Evolutionary conservation across 805 yeast genomes (phyloP), one percentile per base, ranked within the genome.

Genomic region (Hanseniaspora singularis): DNA sequence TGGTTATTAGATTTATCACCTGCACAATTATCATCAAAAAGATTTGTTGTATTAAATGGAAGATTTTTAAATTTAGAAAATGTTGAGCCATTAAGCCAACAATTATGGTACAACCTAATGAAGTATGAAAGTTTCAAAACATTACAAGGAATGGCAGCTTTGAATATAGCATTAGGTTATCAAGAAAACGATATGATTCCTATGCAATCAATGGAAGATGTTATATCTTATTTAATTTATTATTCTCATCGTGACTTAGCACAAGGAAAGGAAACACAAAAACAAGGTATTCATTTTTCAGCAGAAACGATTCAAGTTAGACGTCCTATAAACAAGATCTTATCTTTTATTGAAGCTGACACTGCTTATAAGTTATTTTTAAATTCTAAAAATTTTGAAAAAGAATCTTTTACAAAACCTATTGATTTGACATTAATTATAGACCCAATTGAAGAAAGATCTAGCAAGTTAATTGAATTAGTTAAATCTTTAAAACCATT

Each of bases 361-460:
- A 38, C 54, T 49, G 37, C 57, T 53, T 4, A 51, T 38, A 34
- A 41, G 2, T 20, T 40, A 12, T 40, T 46, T 24, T 3, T 49
- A 41, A 11, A 46, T 58, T 40, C 55, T 59, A 31, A 57, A 54
- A 12, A 55, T 53, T 31, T 36, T 14, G 20, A 30, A 11, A 60
- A 58, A 9, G 53, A 54, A 7, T 52, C 52, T 1, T 50, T 53
- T 0, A 48, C 57, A 2, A 67, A 71, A 27, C 60, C 63, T 15
- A 57, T 86, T 18, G 81, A 81, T 51, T 55, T 87, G 4, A 60
- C 74, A 4, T 64, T 82, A 0, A 61, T 82, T 1, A 55, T 84
- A 33, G 87, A 92, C 58, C 96, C 97, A 1, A 60, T 77, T 1
- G 72, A 74, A 50, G 88, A 81, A 53, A 55, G 64, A 14, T 72